Conservation (phyloP, 2,329 filamentous ascomycete genomes). For the Coniosporium tulheliwenetii region DNA sequence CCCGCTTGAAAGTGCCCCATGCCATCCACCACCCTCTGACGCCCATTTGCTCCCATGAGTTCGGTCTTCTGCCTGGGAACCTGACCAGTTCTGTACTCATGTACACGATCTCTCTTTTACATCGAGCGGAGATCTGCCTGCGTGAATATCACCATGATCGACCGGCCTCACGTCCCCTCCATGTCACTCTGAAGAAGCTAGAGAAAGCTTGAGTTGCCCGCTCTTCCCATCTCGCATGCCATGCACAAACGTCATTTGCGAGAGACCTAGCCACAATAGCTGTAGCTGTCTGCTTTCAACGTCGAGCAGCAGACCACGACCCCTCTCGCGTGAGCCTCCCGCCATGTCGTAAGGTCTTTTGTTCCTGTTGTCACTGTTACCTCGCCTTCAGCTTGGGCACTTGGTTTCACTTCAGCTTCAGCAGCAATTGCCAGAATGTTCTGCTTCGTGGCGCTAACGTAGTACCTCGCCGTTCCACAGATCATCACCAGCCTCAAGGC, state of each 20-base stretch:
- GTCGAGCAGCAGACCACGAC: not conserved
- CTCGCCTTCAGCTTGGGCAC: not conserved
- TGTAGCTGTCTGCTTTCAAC: not conserved
- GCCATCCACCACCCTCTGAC: too few relatives aligned
- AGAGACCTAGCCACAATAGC: not conserved
- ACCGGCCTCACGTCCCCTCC: too few relatives aligned
- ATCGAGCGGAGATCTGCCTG: too few relatives aligned
- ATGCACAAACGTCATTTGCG: not conserved
- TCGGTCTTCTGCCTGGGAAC: too few relatives aligned
- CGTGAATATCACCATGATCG: too few relatives aligned
- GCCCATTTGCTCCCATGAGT: too few relatives aligned
- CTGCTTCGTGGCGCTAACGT: slow-evolving; percentile 11
- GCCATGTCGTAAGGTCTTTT: slow-evolving; percentile 21
- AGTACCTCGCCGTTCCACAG: slow-evolving; percentile 3
- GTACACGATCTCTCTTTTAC: too few relatives aligned
- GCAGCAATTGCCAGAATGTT: not conserved
- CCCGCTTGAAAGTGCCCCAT: too few relatives aligned
- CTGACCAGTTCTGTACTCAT: too few relatives aligned
- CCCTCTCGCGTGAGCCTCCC: slow-evolving; percentile 6
- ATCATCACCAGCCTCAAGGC: slow-evolving; percentile 22
- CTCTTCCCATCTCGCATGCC: too few relatives aligned
- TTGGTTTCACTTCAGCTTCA: not conserved
- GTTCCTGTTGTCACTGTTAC: not conserved
- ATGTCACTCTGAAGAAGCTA: too few relatives aligned
- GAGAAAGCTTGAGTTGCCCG: too few relatives aligned